A percentile compares a stretch with the other conserved stretches of the same genome.
phyloP scores from a whole-genome alignment of 495 filamentous ascomycete species.

The Penicillium subrubescens region DNA sequence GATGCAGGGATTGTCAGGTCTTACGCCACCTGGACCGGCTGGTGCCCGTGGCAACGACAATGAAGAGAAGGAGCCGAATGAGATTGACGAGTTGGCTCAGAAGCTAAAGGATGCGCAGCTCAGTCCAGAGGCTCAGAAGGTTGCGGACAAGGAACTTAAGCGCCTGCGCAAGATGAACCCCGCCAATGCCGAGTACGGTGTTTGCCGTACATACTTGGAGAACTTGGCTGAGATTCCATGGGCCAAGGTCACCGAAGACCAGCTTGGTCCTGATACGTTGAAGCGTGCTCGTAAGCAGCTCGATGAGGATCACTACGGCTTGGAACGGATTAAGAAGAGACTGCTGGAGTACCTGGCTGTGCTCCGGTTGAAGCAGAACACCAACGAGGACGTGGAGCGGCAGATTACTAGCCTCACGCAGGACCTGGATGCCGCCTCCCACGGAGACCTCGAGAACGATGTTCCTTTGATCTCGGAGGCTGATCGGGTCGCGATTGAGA shows the following conservation, averaged over 20 bases:
- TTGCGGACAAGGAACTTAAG: slow-evolving; percentile 86
- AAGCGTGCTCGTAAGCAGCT: slow-evolving; percentile 82
- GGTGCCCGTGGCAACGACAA: slow-evolving; percentile 51
- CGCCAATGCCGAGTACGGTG: slow-evolving; percentile 91
- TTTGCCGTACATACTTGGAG: slow-evolving; percentile 92
- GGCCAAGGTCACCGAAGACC: slow-evolving; percentile 82
- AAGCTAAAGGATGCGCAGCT: slow-evolving; percentile 80
- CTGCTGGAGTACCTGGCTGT: slow-evolving; percentile 95
- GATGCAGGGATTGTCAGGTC: slow-evolving; percentile 53
- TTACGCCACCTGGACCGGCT: slow-evolving; percentile 51
- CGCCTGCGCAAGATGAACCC: slow-evolving; percentile 94
- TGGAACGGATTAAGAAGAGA: slow-evolving; percentile 97
- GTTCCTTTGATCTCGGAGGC: slow-evolving; percentile 38
- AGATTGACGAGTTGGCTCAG: slow-evolving; percentile 90
- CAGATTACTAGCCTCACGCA: slow-evolving; percentile 70
- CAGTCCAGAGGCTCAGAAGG: slow-evolving; percentile 74
- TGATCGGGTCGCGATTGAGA: slow-evolving; percentile 48
- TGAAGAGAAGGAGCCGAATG: slow-evolving; percentile 75
- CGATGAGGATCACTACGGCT: slow-evolving; percentile 93
- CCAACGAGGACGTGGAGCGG: slow-evolving; percentile 76
- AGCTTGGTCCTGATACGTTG: slow-evolving; percentile 81
- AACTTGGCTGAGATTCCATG: slow-evolving; percentile 94
- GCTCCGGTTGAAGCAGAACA: slow-evolving; percentile 86
- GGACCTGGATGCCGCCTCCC: slow-evolving; percentile 52
- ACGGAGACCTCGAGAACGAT: slow-evolving; percentile 45